Base-by-base conservation (phyloP, 1,284 basidiomycete species). In the Boletus coffeatus region DNA sequence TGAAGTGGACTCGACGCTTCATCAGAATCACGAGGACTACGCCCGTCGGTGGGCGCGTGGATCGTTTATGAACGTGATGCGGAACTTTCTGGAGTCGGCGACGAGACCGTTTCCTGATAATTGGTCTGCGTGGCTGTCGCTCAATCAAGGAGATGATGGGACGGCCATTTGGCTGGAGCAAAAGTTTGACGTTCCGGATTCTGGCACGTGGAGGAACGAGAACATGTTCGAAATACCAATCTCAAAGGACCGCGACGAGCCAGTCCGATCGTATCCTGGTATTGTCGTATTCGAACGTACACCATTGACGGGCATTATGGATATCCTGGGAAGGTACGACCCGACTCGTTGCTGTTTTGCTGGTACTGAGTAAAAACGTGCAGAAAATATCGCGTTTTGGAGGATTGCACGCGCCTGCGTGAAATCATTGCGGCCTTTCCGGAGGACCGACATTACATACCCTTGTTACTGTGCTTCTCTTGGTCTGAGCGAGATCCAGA, bases 91-190 rank as follows among this genome's bases (percentile, higher is more conserved):
- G 48, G 74, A 78, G 61, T 71, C 68, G 10, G 66, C 64, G 39
- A 64, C n/a, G 62, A 69, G 39, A 68, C 67, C 61, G 60, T 62
- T 67, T 64, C 71, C 68, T 39, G 69, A 69, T 8, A 69, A 77
- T 32, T 89, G 87, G 86, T 77, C 78, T 29, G 71, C 64, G 25
- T 91, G 89, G 89, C 68, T 91, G n/a, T 88, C 88, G 2, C 77
- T 84, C 69, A 90, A 91, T 69, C 81, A 83, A 4, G 85, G 84
- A 60, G 84, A 79, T 66, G 89, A 91, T 67, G 82, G 81, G 13
- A 90, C 89, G 6, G 89, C 89, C 3, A 89, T 90, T 52, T 91
- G 89, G 89, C 67, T 90, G 56, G 85, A 90, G 69, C 80, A 79
- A 66, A 91, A 91, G 73, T 89, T 90, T 65, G 79, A 85, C 64